Evolutionary conservation across 2,329 filamentous ascomycete genomes (phyloP), one percentile per base, ranked within the genome.

Genomic region (Arthrobotrys entomopaga): DNA sequence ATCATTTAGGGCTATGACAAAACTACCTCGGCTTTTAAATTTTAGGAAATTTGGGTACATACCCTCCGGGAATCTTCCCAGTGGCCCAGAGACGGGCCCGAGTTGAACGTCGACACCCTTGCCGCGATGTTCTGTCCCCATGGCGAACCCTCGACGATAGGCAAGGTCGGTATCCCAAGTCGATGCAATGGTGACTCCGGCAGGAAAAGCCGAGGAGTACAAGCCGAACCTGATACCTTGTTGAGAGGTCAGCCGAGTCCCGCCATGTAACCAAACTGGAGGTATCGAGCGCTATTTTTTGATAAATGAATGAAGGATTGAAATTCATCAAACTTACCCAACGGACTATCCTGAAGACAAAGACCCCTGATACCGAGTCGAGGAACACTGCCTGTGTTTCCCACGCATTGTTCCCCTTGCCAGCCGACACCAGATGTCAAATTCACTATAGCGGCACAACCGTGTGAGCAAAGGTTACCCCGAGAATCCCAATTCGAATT

Each of bases 401-500:
- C 78, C 3, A 86, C 84, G 75, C 85, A 86, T 78, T 85, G 82
- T 19, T 82, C 83, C 83, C 85, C 85, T 66, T 80, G 81, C 85
- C 85, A 86, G n/a, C 85, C 85, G 3, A 81, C 84, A 6, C 85
- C 85, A 2, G 84, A 85, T 13, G 85, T 87, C 65, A 87, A 81
- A 77, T 87, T 87, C 69, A 86, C 84, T 80, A 34, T 34, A 34
- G 50, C 38, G 11, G 16, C 40, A 56, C 43, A 20, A 54, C 42
- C n/a, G 19, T 52, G 60, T 65, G 22, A 65, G 60, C 50, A 48
- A 19, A 6, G 42, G 42, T 7, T 19, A 15, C 42, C 42, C 42
- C 42, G 16, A 49, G 42, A 46, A 46, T 10, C 3, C 29, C 4
- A 20, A 42, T n/a, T 16, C 22, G 10, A 29, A 48, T 49, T n/a